Percentiles rank a stretch among this genome's conserved stretches.
Evolutionary conservation across 2,329 filamentous ascomycete genomes (phyloP).

Genomic region (Simplicillium aogashimaense): DNA sequence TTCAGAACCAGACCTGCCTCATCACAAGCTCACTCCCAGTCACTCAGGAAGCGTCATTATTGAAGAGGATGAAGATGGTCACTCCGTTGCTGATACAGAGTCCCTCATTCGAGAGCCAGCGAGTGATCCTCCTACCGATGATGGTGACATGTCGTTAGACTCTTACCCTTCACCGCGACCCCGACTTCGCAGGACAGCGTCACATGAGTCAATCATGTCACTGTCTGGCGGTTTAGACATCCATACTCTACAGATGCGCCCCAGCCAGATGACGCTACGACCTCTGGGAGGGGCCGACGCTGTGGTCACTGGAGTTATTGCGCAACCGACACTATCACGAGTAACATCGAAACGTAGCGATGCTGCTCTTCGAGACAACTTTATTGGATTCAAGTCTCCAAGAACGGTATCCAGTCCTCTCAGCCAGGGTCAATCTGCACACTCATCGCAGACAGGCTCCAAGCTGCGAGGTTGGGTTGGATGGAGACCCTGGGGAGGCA

Average conservation of each 20-base stretch:
- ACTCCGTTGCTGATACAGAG: slow-evolving; percentile 8
- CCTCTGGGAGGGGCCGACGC: slow-evolving; percentile 44
- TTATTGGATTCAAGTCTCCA: slow-evolving; percentile 25
- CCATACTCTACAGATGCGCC: slow-evolving; percentile 66
- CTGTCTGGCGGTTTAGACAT: slow-evolving; percentile 83
- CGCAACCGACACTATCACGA: slow-evolving; percentile 45
- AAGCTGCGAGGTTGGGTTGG: slow-evolving; percentile 33
- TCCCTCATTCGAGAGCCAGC: slow-evolving; percentile 3
- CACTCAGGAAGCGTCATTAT: slow-evolving; percentile 21
- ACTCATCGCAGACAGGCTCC: slow-evolving; percentile 15
- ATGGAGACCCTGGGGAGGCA: slow-evolving; percentile 37
- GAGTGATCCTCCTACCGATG: neutral
- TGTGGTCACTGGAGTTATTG: slow-evolving; percentile 48
- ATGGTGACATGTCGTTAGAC: neutral
- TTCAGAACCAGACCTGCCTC: slow-evolving; percentile 15
- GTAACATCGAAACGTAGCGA: slow-evolving; percentile 38
- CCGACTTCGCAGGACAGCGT: slow-evolving; percentile 54
- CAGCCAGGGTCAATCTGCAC: slow-evolving; percentile 16
- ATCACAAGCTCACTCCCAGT: slow-evolving; percentile 7
- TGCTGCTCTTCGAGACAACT: slow-evolving; percentile 47
- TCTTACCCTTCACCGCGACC: slow-evolving; percentile 12
- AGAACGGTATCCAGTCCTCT: slow-evolving; percentile 18
- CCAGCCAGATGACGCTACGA: slow-evolving; percentile 60
- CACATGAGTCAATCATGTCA: slow-evolving; percentile 85
- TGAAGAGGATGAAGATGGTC: slow-evolving; percentile 26